Base-by-base conservation (phyloP, 1,284 basidiomycete species). In the Schizopora paradoxa region DNA sequence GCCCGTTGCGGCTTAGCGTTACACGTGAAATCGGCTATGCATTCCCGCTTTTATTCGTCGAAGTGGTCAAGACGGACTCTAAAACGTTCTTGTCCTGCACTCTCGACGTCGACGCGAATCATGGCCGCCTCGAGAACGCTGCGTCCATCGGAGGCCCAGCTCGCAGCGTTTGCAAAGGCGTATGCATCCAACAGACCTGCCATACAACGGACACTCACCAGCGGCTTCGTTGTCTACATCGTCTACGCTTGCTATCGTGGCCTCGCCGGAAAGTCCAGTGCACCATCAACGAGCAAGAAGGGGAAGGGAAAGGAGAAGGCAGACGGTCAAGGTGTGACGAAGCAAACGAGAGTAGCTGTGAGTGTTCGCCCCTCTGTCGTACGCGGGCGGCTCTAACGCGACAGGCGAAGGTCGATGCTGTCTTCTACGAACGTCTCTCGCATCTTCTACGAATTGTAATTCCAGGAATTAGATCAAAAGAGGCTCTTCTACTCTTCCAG, bases 381-480 rank as follows among this genome's bases (percentile, higher is more conserved):
- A 34, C 26, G 41, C 43, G 34, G 47, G 21, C 16, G 32, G 47
- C 35, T 48, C 38, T 43, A 16, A 34, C 23, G 29, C 6, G 16
- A 11, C 21, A 16, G 10, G 29, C 6, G n/a, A 54, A 92, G 79
- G 83, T 96, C 27, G 94, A 98, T 65, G 88, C 86, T 0, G 63
- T 90, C 13, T 98, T 98, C 69, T 94, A 94, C 58, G 74, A 82
- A 56, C 78, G 91, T 7, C 72, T 99, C 22, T 76, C 78, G 36
- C 68, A 68, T 33, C 85, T 99, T 40, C 69, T 97, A 21, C 75
- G 80, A 25, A 96, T 98, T 51, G 89, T 96, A 14, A 91, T 98
- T 48, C 95, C 94, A 2, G 77, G 84, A 19, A 67, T 91, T 53
- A 77, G 79, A 40, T 91, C 86, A 4, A 89, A 91, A 56, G 93